Base-by-base conservation (phyloP, 495 filamentous ascomycete species). In the Amniculicola lignicola region DNA sequence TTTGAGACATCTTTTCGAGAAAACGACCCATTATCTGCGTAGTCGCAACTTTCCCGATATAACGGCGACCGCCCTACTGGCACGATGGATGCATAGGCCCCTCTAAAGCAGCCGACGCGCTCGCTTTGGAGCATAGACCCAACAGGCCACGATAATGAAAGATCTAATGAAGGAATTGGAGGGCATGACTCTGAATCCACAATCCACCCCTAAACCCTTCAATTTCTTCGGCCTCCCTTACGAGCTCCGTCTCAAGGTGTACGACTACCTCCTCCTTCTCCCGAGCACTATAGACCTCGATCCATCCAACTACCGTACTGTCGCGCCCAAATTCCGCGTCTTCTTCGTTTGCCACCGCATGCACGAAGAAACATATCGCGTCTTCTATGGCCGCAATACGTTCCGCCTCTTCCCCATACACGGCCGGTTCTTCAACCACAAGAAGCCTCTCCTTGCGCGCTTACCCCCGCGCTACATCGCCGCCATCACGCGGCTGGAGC, bases 401-500 rank as follows among this genome's bases (percentile, higher is more conserved):
- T 87, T 93, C 67, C 86, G 88, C 36, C 67, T 94, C 35, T 94
- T 91, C 60, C 85, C 85, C 4, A 80, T 82, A 18, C 79, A 86
- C 56, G 83, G 85, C 37, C 85, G 86, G 35, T 80, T 79, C 47
- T 80, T 79, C 70, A 77, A 83, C 69, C 82, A 77, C 16, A 82
- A 82, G 65, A 74, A 70, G 45, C 83, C 84, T 0, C 75, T 88
- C 2, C 73, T 87, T 16, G 79, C 85, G 6, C 81, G 85, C 21
- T 75, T 90, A 54, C 82, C 83, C 14, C 66, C 77, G 14, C 76
- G 74, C 19, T 89, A 91, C 73, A 83, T 85, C 33, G 69, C 75
- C 5, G 79, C 73, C 18, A 73, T 95, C 45, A 82, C 77, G 2
- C 82, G 81, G 1, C 74, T 93, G 40, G 87, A 94, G 62, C 70